Percentiles rank a stretch among this genome's conserved stretches.
Evolutionary conservation across 176 grass and related monocot genomes (phyloP).

Genomic region (Bonia amplexicaulis): DNA sequence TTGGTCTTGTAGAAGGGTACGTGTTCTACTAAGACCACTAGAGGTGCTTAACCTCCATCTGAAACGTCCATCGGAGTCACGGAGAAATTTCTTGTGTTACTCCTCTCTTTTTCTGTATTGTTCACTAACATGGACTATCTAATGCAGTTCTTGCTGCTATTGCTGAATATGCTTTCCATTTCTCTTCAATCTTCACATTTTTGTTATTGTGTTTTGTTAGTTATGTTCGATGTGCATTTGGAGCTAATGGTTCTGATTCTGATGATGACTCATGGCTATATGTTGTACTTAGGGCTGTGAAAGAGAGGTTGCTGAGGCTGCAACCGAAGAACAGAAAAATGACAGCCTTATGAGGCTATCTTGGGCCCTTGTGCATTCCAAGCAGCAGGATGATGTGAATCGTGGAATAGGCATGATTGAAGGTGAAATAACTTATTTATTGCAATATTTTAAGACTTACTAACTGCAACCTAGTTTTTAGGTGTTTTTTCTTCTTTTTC

Average conservation of each 20-base stretch:
- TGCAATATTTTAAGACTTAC: background rate
- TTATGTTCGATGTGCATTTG: background rate
- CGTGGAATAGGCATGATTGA: conserved; percentile 95
- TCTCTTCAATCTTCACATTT: background rate
- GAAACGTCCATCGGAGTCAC: too few species aligned
- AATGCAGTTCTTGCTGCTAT: background rate
- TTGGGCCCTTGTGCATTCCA: conserved; percentile 95
- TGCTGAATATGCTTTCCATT: background rate
- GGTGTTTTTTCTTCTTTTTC: background rate
- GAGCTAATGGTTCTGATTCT: background rate
- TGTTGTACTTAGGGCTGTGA: conserved; percentile 57
- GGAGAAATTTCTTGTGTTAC: background rate
- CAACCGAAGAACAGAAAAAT: conserved; percentile 55
- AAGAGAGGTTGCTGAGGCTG: conserved; percentile 56
- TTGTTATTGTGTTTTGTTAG: background rate
- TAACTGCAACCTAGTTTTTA: background rate
- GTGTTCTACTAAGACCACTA: background rate
- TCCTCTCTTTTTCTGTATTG: background rate
- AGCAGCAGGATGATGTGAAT: conserved; percentile 71
- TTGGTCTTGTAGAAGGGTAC: background rate
- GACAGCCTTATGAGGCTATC: conserved; percentile 91
- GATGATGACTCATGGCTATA: background rate
- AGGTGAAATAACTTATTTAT: conserved; percentile 39
- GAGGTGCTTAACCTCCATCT: background rate
- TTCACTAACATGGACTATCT: background rate